Percentiles rank a stretch among this genome's conserved stretches.
Conservation (phyloP, 2,329 filamentous ascomycete species). For the Botrytis byssoidea region DNA sequence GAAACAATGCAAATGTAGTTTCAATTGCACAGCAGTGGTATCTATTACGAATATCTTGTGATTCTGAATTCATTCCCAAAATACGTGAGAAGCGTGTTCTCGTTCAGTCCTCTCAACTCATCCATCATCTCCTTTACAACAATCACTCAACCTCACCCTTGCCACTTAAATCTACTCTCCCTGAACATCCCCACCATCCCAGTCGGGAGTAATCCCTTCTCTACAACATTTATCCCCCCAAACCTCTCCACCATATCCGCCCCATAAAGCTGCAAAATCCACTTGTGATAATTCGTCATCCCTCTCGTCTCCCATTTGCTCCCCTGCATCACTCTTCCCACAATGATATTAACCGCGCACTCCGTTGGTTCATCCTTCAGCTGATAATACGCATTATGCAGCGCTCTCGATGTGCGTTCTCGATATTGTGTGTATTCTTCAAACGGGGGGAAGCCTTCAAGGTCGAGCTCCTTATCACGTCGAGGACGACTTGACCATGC, state of each 20-base stretch:
- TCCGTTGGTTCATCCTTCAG: background rate
- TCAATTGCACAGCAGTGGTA: background rate
- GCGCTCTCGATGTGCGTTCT: background rate
- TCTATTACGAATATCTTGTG: background rate
- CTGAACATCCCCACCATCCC: conserved; percentile 42
- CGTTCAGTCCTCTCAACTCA: background rate
- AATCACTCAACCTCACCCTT: conserved; percentile 38
- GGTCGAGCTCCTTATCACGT: background rate
- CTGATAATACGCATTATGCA: background rate
- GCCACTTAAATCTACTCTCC: conserved; percentile 41
- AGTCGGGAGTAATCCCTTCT: conserved; percentile 42
- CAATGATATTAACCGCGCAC: background rate
- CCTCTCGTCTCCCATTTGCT: background rate
- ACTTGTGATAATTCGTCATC: conserved; percentile 39
- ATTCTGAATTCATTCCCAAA: background rate
- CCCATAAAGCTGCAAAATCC: conserved; percentile 42
- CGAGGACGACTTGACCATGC: too few relatives aligned
- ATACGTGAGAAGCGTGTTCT: background rate
- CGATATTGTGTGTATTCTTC: background rate
- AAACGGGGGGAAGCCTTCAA: conserved; percentile 7
- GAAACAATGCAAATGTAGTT: background rate
- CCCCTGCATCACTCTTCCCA: background rate
- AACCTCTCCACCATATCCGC: conserved; percentile 42
- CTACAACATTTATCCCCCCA: conserved; percentile 42
- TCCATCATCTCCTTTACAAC: background rate